These are phyloP conservation scores for Harringtonia lauricola DNA, from an alignment of 2,329 filamentous ascomycete genomes.

Conservation along the genomic window DNA sequence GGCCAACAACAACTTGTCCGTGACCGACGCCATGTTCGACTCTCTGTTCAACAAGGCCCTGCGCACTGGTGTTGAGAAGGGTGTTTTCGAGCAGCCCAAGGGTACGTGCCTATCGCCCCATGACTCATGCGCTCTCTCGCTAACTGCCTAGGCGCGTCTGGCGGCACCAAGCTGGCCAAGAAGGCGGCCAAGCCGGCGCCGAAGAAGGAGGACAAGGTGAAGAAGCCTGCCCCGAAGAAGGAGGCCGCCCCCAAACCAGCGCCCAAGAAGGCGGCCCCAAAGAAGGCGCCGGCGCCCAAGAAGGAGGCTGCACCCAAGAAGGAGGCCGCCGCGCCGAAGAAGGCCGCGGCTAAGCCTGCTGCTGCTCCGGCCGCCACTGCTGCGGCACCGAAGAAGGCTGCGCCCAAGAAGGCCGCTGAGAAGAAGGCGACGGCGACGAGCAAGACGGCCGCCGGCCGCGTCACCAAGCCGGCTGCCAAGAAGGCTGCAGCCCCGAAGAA, in stretches of 20 bases:
- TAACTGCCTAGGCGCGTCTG: constrained; percentile 55
- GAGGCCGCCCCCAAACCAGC: constrained; percentile 21
- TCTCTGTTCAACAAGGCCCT: constrained; percentile 80
- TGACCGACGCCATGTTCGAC: constrained; percentile 46
- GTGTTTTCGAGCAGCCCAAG: constrained; percentile 82
- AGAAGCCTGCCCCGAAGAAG: constrained; percentile 22
- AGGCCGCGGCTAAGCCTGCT: constrained; percentile 21
- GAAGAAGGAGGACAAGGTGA: constrained; percentile 21
- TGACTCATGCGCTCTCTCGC: neutral
- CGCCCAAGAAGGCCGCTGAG: constrained; percentile 17
- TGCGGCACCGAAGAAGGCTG: constrained; percentile 24
- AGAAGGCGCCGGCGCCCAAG: constrained; percentile 18
- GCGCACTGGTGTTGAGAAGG: constrained; percentile 73
- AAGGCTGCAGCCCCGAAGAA: constrained; percentile 34
- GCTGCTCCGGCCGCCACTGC: too few species aligned
- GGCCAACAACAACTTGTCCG: constrained; percentile 39
- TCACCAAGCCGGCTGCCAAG: constrained; percentile 57
- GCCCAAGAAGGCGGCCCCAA: constrained; percentile 18
- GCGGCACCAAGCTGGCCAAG: constrained; percentile 87
- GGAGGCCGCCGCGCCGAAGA: constrained; percentile 15
- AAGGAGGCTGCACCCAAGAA: constrained; percentile 24
- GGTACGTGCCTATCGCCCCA: constrained; percentile 40
- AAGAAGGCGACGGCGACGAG: constrained; percentile 13
- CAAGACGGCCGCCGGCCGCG: constrained; percentile 71
- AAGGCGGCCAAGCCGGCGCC: constrained; percentile 41